Base-by-base conservation (phyloP, 257 asterid genomes). In the Petunia axillaris region DNA sequence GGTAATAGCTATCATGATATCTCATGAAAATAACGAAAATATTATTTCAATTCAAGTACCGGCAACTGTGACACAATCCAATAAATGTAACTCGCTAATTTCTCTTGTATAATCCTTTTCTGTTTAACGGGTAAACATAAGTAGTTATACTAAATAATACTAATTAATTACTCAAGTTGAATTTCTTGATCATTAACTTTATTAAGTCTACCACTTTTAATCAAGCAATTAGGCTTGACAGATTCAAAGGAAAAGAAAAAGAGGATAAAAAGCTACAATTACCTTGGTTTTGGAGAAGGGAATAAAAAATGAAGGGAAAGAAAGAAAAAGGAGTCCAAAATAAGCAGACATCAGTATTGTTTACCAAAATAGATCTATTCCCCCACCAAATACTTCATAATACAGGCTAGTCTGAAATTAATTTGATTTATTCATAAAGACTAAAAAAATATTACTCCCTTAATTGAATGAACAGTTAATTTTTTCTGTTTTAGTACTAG, bases 131-230 rank as follows among this genome's bases (percentile, higher is more conserved):
- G 76, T 68, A 37, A 25, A 43, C 8, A 8, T 68, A 16, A 16
- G 58, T 70, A 70, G 59, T 70, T n/a, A n/a, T n/a, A n/a, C n/a
- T n/a, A n/a, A n/a, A n/a, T n/a, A n/a, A n/a, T n/a, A n/a, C n/a
- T n/a, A 48, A 25, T 37, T 70, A 70, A 58, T 67, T 67, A 67
- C 3, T n/a, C 54, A 70, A 44, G 59, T 25, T 70, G 16, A 46
- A 25, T 70, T 46, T 65, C 38, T 67, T 67, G 13, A 65, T 25
- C 25, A 25, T 40, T 40, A 43, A 9, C 25, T 70, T 70, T 25
- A 2, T 50, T 46, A 1, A 70, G 5, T 70, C 41, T 70, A 70
- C 43, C n/a, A 25, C 38, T 67, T 41, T 15, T 3, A 67, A 36
- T 46, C 59, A 25, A 48, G 43, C 25, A 44, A 46, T 9, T 70